Percentiles rank a stretch among this genome's conserved stretches.
Evolutionary conservation across 2,329 filamentous ascomycete species (phyloP).

Genomic region (Cercospora citrullina): DNA sequence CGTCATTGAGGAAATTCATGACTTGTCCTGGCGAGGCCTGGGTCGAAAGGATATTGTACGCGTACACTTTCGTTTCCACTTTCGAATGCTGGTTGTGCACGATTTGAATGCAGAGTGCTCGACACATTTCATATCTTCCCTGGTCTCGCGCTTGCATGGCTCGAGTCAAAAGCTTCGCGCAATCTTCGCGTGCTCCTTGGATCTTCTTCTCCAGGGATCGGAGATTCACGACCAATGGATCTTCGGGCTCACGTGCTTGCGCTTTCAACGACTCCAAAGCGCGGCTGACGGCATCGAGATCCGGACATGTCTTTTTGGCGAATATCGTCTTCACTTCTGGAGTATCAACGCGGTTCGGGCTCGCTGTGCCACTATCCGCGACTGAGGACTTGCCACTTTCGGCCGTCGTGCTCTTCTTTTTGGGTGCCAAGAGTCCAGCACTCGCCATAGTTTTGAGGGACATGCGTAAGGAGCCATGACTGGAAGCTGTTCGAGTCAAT

Average conservation of each 20-base stretch:
- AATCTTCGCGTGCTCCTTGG: slow-evolving; percentile 17
- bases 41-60: slow-evolving; percentile 31
- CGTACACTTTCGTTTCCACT: slow-evolving; percentile 27
- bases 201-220: slow-evolving; percentile 21
- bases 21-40: slow-evolving; percentile 25
- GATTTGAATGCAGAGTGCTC: slow-evolving; percentile 27
- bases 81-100: slow-evolving; percentile 26
- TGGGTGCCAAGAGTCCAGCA: slow-evolving; percentile 2
- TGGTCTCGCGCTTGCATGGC: slow-evolving; percentile 29
- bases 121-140: slow-evolving; percentile 26
- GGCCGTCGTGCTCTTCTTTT: slow-evolving; percentile 2
- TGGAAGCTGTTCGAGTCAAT: background rate
- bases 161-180: slow-evolving; percentile 22
- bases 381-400: slow-evolving; percentile 1
- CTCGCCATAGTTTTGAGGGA: slow-evolving; percentile 9
- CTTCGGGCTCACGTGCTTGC: slow-evolving; percentile 4
- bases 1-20: slow-evolving; percentile 24
- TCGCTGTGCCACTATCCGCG: slow-evolving; percentile 10
- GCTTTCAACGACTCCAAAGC: slow-evolving; percentile 23
- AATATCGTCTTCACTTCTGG: slow-evolving; percentile 28
- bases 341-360: slow-evolving; percentile 14
- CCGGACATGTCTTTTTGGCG: slow-evolving; percentile 18
- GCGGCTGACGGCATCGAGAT: slow-evolving; percentile 25
- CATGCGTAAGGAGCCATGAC: slow-evolving; percentile 10
- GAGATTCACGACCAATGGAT: slow-evolving; percentile 18